Base-by-base conservation (phyloP, 495 filamentous ascomycete species). In the Hypoxylon subgilvum region DNA sequence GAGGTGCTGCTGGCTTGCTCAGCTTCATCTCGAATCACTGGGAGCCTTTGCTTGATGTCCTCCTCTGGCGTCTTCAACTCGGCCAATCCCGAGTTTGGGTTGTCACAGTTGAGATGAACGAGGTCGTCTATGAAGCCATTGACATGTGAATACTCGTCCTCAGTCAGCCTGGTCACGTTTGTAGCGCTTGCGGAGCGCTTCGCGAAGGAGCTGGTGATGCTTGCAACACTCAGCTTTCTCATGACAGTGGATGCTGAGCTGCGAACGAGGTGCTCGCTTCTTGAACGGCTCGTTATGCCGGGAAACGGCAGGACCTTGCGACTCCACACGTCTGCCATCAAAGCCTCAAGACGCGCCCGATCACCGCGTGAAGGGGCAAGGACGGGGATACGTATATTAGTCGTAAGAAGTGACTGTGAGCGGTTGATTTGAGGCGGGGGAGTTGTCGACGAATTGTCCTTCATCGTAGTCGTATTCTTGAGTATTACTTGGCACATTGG, bases 261-360 rank as follows among this genome's bases (percentile, higher is more conserved):
- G 35, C 87, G 82, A 42, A 93, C 81, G 10, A 82, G 74, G 50
- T 85, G 78, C 63, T 84, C 91, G 36, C 85, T 80, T 61, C 82
- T 79, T 31, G 83, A 82, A 40, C 78, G 72, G 42, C 80, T 75
- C 14, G 79, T 81, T 83, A 96, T 95, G 17, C 91, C 90, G n/a
- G 92, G 92, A 65, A 87, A 92, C 7, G 92, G 89, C 35, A 98
- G 73, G 1, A 85, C 72, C 52, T 96, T 91, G 38, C 85, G 83
- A 10, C 89, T 95, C 86, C 93, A 98, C 27, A 96, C 84, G 56
- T 92, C 88, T 10, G 82, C 72, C 16, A 98, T 77, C 16, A 84
- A 70, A 47, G 79, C 77, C 68, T 98, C 94, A 5, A 97, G 73
- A 8, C 88, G 86, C 42, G 88, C 84, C 40, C 94, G 79, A 34